phyloP scores from a whole-genome alignment of 495 filamentous ascomycete genomes.

The Xylaria curta region DNA sequence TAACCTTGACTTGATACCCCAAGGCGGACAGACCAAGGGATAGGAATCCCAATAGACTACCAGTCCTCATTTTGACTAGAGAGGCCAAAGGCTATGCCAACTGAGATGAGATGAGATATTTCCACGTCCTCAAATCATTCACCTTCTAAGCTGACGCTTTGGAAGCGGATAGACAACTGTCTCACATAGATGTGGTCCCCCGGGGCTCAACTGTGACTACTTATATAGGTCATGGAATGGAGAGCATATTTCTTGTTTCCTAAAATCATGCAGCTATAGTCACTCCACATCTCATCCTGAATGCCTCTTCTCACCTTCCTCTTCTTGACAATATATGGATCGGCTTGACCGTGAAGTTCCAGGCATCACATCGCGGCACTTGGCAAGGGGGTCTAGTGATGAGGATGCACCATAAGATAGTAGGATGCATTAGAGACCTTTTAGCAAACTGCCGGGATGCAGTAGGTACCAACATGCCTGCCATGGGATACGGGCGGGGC shows the following conservation, averaged over 20 bases:
- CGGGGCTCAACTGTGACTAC: not conserved
- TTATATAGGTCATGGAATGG: slow-evolving; percentile 13
- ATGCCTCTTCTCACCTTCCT: slow-evolving; percentile 18
- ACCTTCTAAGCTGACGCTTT: not conserved
- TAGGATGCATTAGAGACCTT: not conserved
- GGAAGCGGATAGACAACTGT: slow-evolving; percentile 2
- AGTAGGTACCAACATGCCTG: slow-evolving; percentile 13
- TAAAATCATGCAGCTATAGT: not conserved
- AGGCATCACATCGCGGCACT: slow-evolving; percentile 10
- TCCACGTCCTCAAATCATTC: not conserved
- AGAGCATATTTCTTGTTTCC: not conserved
- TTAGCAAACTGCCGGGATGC: slow-evolving; percentile 10
- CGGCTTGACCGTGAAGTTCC: not conserved
- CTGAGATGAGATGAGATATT: not conserved
- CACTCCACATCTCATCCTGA: slow-evolving; percentile 19
- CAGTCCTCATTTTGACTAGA: slow-evolving; percentile 9
- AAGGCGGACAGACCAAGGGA: slow-evolving; percentile 29
- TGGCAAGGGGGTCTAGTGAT: slow-evolving; percentile 13
- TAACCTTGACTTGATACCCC: slow-evolving; percentile 41
- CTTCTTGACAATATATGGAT: slow-evolving; percentile 14
- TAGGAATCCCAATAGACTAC: not conserved
- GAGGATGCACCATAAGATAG: not conserved
- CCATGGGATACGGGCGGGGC: not conserved
- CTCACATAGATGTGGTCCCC: not conserved
- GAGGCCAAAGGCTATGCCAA: not conserved